Conservation (phyloP, 805 yeast species). For the Barnettozyma wickerhamii region DNA sequence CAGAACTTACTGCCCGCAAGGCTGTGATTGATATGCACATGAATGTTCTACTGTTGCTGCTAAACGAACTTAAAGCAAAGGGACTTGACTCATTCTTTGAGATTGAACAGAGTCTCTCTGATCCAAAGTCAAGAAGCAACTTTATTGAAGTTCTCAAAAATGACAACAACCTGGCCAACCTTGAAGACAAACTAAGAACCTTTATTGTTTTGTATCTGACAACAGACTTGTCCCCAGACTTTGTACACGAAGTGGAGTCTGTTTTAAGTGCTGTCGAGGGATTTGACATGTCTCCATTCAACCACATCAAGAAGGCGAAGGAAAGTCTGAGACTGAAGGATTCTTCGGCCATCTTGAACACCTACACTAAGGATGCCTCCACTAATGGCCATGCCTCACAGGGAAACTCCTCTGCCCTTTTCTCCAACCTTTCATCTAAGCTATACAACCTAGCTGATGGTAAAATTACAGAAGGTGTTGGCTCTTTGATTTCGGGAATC, state of each 20-base stretch:
- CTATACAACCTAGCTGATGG: conserved; percentile 82
- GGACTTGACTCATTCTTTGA: conserved; percentile 89
- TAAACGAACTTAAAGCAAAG: conserved; percentile 81
- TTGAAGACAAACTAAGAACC: conserved; percentile 84
- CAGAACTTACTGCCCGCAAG: conserved; percentile 87
- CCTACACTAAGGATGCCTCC: conserved; percentile 26
- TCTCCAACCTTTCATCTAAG: conserved; percentile 70
- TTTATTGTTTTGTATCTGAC: conserved; percentile 72
- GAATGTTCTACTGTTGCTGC: conserved; percentile 83
- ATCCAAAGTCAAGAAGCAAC: conserved; percentile 47
- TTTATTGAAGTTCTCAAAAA: conserved; percentile 56
- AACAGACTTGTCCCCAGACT: conserved; percentile 46
- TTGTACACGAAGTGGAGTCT: conserved; percentile 55
- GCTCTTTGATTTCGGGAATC: conserved; percentile 81
- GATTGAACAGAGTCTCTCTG: conserved; percentile 78
- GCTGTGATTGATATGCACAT: conserved; percentile 91
- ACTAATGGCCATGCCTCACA: conserved; percentile 20
- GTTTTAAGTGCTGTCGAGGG: conserved; percentile 52
- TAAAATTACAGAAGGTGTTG: conserved; percentile 81
- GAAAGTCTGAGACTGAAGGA: conserved; percentile 60
- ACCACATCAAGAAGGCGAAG: conserved; percentile 75
- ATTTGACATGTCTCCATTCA: conserved; percentile 52
- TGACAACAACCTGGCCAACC: conserved; percentile 48
- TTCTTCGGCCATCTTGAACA: conserved; percentile 33
- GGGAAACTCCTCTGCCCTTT: conserved; percentile 46